Conservation (phyloP, 2,329 filamentous ascomycete genomes). For the Fusarium armeniacum region DNA sequence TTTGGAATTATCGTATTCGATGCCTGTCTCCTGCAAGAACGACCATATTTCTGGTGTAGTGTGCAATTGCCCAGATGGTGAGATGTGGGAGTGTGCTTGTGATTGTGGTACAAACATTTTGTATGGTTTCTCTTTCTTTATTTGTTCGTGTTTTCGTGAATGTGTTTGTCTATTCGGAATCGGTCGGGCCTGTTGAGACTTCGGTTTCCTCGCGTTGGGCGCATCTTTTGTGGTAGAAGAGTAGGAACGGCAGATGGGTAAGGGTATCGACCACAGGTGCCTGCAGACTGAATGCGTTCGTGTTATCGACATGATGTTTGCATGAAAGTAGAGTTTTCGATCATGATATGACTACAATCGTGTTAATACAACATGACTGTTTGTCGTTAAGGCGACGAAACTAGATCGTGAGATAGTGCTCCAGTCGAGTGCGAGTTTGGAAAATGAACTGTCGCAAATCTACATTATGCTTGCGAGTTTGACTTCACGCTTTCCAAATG, state of each 20-base stretch:
- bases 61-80: conserved; percentile 44
- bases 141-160: conserved; percentile 1
- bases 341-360: conserved; percentile 32
- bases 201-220: conserved; percentile 7
- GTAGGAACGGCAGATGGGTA: conserved; percentile 30
- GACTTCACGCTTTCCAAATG: background rate
- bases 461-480: conserved; percentile 6
- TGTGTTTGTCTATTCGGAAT: background rate
- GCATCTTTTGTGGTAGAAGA: conserved; percentile 20
- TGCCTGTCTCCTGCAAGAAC: conserved; percentile 49
- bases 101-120: conserved; percentile 45
- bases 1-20: conserved; percentile 47
- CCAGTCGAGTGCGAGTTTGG: background rate
- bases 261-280: conserved; percentile 28
- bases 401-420: background rate
- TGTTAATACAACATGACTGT: background rate
- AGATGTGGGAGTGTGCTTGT: conserved; percentile 40
- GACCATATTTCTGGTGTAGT: conserved; percentile 50
- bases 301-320: conserved; percentile 48
- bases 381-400: background rate
- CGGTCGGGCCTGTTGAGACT: background rate
- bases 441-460: conserved; percentile 13
- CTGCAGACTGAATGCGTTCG: conserved; percentile 33
- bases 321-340: conserved; percentile 1
- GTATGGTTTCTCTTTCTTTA: conserved; percentile 2